Evolutionary conservation across 2,329 filamentous ascomycete species (phyloP).

Genomic region (Fusarium setosum): DNA sequence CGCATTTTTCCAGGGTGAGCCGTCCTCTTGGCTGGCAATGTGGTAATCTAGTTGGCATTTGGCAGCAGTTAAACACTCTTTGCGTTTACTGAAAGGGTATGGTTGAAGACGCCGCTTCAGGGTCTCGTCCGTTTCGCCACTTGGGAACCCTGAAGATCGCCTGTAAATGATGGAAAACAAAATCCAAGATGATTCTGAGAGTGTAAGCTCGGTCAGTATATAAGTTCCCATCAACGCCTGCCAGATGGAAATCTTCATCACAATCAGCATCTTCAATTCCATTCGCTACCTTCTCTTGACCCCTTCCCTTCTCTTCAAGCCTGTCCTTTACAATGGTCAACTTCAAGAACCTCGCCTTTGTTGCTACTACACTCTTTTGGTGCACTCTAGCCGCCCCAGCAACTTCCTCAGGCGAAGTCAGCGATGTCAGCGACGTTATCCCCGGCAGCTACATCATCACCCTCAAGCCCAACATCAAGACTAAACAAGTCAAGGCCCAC

Average conservation of each 20-base stretch:
- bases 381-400: conserved; percentile 31
- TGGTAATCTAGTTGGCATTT: conserved; percentile 19
- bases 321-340: conserved; percentile 39
- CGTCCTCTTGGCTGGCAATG: no score
- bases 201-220: conserved; percentile 8
- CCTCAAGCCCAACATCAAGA: conserved; percentile 63
- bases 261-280: conserved; percentile 17
- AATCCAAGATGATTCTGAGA: not conserved
- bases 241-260: not conserved
- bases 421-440: conserved; percentile 36
- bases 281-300: not conserved
- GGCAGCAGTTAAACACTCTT: conserved; percentile 1
- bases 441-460: conserved; percentile 69
- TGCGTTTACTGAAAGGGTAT: not conserved
- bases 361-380: conserved; percentile 39
- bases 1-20: no score
- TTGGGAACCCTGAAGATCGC: not conserved
- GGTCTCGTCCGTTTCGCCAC: conserved; percentile 19
- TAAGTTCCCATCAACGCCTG: conserved; percentile 15
- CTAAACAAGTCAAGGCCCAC: conserved; percentile 59
- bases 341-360: conserved; percentile 40
- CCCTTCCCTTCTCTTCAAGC: not conserved
- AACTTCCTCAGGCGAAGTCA: conserved; percentile 23
- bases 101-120: conserved; percentile 7
- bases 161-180: not conserved